Evolutionary conservation across 768 basidiomycete species (phyloP).

Genomic region (Leccinum olivaceopallidum): DNA sequence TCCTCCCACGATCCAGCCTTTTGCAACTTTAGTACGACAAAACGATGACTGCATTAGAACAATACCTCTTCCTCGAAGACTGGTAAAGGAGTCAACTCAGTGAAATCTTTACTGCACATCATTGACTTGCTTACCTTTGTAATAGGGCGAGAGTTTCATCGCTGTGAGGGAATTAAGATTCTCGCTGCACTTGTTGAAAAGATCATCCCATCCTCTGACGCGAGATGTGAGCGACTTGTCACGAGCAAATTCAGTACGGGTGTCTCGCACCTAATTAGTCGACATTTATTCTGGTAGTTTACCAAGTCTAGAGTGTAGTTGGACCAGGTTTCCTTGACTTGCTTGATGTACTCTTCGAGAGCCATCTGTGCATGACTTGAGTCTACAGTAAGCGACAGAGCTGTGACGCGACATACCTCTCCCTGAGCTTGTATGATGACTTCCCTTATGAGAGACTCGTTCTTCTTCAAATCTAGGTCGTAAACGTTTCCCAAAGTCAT

Average conservation of each 20-base stretch:
- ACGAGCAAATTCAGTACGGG: neutral
- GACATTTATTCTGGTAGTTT: constrained; percentile 98
- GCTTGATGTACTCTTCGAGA: constrained; percentile 91
- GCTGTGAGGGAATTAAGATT: constrained; percentile 94
- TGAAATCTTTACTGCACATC: neutral
- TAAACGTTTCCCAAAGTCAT: constrained; percentile 98
- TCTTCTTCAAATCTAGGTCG: constrained; percentile 93
- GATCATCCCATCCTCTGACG: constrained; percentile 90
- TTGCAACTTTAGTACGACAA: constrained; percentile 10
- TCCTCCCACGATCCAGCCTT: constrained; percentile 94
- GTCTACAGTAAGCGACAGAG: neutral
- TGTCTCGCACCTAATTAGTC: constrained; percentile 73
- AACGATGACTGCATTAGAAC: neutral
- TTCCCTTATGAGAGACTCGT: constrained; percentile 89
- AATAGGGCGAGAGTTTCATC: constrained; percentile 98
- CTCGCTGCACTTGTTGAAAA: constrained; percentile 96
- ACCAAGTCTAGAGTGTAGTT: constrained; percentile 94
- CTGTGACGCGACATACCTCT: constrained; percentile 55
- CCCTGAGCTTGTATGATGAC: constrained; percentile 97
- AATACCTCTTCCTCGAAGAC: constrained; percentile 87
- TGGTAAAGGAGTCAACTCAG: constrained; percentile 28
- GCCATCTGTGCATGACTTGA: constrained; percentile 67
- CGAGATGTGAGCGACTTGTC: constrained; percentile 10
- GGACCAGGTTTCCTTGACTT: constrained; percentile 97
- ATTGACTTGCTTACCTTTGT: constrained; percentile 66